A percentile compares a stretch with the other conserved stretches of the same genome.
These are phyloP conservation scores for Citropsis articulata DNA, from an alignment of 345 rosid species.

Conservation along the genomic window DNA sequence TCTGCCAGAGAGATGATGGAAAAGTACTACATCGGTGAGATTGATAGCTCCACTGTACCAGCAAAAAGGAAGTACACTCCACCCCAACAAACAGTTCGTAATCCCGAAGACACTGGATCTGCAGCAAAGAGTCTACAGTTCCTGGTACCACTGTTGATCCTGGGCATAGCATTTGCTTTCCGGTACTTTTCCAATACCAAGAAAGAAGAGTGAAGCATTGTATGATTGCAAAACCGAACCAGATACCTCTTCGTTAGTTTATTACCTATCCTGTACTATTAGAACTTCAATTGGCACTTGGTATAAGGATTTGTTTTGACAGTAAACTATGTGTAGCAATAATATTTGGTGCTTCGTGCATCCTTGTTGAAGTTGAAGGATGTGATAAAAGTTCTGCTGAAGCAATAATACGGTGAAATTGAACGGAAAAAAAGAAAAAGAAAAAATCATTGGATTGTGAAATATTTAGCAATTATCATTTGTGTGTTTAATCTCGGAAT, in stretches of 20 bases:
- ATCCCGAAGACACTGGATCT: constrained; percentile 23
- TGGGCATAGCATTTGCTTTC: constrained; percentile 60
- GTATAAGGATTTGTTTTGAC: neutral
- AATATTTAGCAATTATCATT: too few relatives aligned
- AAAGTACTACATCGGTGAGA: constrained; percentile 59
- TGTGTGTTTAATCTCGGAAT: neutral
- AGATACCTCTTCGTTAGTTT: neutral
- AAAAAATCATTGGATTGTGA: neutral
- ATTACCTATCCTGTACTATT: neutral
- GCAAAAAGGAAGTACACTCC: constrained; percentile 31
- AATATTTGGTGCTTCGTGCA: neutral
- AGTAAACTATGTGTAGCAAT: neutral
- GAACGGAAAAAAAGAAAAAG: too few relatives aligned
- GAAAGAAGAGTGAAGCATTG: constrained; percentile 19
- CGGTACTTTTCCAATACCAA: constrained; percentile 48
- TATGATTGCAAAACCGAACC: neutral
- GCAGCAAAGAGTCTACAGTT: constrained; percentile 45
- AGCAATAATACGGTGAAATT: too few relatives aligned
- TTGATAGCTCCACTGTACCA: constrained; percentile 56
- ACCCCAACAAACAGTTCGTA: constrained; percentile 16
- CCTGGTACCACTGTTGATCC: constrained; percentile 58
- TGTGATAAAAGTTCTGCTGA: neutral
- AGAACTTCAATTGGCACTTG: neutral
- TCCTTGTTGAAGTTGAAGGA: neutral
- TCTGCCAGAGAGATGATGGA: constrained; percentile 60